These are phyloP conservation scores for Penicillium goetzii DNA, from an alignment of 495 filamentous ascomycete genomes.

Conservation along the genomic window DNA sequence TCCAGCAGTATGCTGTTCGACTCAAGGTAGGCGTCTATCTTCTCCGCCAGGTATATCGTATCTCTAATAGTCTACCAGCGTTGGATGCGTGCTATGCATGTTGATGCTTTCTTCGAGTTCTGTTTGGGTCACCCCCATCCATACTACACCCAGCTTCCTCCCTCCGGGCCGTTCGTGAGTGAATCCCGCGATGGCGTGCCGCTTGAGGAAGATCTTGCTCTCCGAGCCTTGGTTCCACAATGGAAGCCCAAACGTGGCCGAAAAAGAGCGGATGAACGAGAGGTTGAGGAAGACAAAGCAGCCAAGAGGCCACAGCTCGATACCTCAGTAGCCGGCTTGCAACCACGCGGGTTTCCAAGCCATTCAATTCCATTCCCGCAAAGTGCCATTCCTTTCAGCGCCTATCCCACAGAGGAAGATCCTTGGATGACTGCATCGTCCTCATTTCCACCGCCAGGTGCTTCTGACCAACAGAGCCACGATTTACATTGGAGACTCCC, in stretches of 20 bases:
- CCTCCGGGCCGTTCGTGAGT: slow-evolving; percentile 60
- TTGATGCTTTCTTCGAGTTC: slow-evolving; percentile 96
- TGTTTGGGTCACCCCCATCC: slow-evolving; percentile 75
- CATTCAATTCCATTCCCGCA: slow-evolving; percentile 56
- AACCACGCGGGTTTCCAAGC: slow-evolving; percentile 53
- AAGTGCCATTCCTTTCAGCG: slow-evolving; percentile 64
- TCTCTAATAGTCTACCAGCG: slow-evolving; percentile 55
- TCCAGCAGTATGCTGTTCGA: slow-evolving; percentile 95
- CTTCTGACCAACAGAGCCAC: slow-evolving; percentile 38
- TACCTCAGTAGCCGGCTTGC: slow-evolving; percentile 64
- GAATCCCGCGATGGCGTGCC: slow-evolving; percentile 82
- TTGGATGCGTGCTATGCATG: slow-evolving; percentile 98
- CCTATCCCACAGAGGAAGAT: slow-evolving; percentile 61
- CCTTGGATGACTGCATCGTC: slow-evolving; percentile 58
- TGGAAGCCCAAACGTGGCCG: slow-evolving; percentile 89
- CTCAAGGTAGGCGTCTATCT: slow-evolving; percentile 68
- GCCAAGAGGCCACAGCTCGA: slow-evolving; percentile 69
- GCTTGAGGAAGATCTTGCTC: slow-evolving; percentile 88
- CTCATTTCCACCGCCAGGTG: slow-evolving; percentile 33
- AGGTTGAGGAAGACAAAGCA: slow-evolving; percentile 57
- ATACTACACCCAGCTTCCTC: slow-evolving; percentile 85
- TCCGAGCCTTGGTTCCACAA: slow-evolving; percentile 86
- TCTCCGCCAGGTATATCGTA: neutral
- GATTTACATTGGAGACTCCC: slow-evolving; percentile 54
- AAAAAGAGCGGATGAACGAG: slow-evolving; percentile 78